These are phyloP conservation scores for Hippophae rhamnoides DNA, from an alignment of 306 rosid species.

Conservation along the genomic window DNA sequence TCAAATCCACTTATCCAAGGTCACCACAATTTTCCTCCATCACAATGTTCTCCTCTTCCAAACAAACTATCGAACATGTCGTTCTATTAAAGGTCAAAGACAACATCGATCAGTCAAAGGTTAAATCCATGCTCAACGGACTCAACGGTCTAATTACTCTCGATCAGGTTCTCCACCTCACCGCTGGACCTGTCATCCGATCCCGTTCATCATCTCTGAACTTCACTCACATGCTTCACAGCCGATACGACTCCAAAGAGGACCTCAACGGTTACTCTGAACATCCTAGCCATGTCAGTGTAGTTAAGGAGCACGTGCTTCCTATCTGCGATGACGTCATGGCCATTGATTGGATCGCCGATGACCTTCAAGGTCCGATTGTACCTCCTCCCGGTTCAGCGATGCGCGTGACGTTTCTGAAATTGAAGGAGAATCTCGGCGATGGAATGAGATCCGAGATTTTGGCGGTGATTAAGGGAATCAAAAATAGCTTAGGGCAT, in stretches of 20 bases:
- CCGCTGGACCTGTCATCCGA: conserved; percentile 57
- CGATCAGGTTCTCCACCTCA: conserved; percentile 48
- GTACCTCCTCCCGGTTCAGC: conserved; percentile 46
- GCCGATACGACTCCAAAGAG: conserved; percentile 60
- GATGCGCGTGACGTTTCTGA: conserved; percentile 44
- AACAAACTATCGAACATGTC: conserved; percentile 49
- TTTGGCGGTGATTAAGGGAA: conserved; percentile 40
- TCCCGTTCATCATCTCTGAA: conserved; percentile 44
- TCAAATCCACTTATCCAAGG: conserved; percentile 15
- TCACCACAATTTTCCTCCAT: conserved; percentile 1
- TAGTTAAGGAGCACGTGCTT: conserved; percentile 53
- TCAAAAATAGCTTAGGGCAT: conserved; percentile 36
- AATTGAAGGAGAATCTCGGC: conserved; percentile 46
- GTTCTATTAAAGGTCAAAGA: conserved; percentile 81
- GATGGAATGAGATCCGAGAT: conserved; percentile 31
- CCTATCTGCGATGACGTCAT: conserved; percentile 71
- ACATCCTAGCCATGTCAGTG: conserved; percentile 51
- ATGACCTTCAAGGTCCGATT: conserved; percentile 11
- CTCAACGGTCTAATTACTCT: conserved; percentile 48
- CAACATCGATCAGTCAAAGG: conserved; percentile 45
- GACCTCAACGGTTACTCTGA: conserved; percentile 46
- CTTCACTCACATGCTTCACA: conserved; percentile 84
- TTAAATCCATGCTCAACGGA: conserved; percentile 43
- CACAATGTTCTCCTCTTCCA: conserved; percentile 23
- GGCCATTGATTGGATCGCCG: conserved; percentile 83